A percentile compares a stretch with the other conserved stretches of the same genome.
Conservation (phyloP, 1,139 yeast genomes). For the Saccharomyces hybrid region DNA sequence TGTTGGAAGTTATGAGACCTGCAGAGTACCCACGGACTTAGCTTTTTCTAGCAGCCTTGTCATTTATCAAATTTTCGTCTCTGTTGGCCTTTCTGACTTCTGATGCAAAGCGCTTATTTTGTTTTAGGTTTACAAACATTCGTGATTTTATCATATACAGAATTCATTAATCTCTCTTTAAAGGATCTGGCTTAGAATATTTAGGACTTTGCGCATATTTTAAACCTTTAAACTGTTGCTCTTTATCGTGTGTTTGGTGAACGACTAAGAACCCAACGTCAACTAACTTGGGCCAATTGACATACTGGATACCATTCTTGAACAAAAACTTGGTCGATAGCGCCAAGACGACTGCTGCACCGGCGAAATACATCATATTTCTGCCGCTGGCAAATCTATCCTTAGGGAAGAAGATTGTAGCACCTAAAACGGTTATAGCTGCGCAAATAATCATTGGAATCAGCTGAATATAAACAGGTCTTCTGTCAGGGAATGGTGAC, state of each 20-base stretch:
- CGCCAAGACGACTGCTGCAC: slow-evolving; percentile 42
- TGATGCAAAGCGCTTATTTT: not conserved
- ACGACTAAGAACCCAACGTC: slow-evolving; percentile 46
- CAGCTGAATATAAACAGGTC: slow-evolving; percentile 68
- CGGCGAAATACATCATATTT: slow-evolving; percentile 53
- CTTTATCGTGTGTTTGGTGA: slow-evolving; percentile 36
- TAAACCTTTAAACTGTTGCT: slow-evolving; percentile 40
- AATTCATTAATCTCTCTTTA: slow-evolving; percentile 30
- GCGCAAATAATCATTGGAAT: slow-evolving; percentile 74
- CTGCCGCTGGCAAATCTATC: slow-evolving; percentile 46
- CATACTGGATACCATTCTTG: slow-evolving; percentile 76
- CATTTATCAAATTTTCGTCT: too few relatives aligned
- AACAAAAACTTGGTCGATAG: slow-evolving; percentile 44
- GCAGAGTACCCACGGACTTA: too few relatives aligned
- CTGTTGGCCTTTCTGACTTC: too few relatives aligned
- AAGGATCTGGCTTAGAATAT: slow-evolving; percentile 28
- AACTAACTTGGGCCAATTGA: slow-evolving; percentile 82
- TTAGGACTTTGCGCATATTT: slow-evolving; percentile 30
- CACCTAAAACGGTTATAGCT: slow-evolving; percentile 58
- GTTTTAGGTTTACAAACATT: not conserved
- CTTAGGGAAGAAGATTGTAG: slow-evolving; percentile 71
- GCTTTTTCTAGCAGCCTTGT: too few relatives aligned
- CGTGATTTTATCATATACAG: not conserved
- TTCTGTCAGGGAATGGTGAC: slow-evolving; percentile 69
- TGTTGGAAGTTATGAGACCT: not conserved